Base-by-base conservation (phyloP, 495 filamentous ascomycete species). In the Aspergillus hancockii region DNA sequence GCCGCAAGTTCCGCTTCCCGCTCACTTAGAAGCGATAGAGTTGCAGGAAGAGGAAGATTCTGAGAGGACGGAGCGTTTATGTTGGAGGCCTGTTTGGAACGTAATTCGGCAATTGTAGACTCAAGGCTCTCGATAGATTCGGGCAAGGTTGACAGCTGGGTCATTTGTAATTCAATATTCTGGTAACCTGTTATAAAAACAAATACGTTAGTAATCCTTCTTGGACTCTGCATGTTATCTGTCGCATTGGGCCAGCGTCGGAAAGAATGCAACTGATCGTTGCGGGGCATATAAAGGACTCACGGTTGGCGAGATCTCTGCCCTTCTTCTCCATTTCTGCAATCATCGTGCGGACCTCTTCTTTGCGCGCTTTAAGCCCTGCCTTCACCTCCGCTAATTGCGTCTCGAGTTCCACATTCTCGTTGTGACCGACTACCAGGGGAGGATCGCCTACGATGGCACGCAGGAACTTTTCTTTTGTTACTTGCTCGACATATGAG, bases 391-490 rank as follows among this genome's bases (percentile, higher is more conserved):
- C 82, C 5, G 79, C 78, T 28, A 97, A 81, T 58, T 84, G 72
- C 45, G 78, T 81, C 69, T 96, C 93, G 31, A 97, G 78, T 54
- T 89, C 88, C 18, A 88, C 81, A 70, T 96, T 97, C 61, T 97
- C 92, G 63, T 87, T 81, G 45, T 88, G 83, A 16, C 88, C 88
- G 56, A 96, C 88, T 41, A 97, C 86, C 14, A 91, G 79, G 1
- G 92, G 93, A 36, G 92, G 90, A 55, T 97, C 91, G 63, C 89
- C 90, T 18, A 93, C 91, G 76, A 97, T 97, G 60, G 91, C 90
- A 76, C 95, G 94, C 56, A 97, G 83, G 65, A 88, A 85, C 73
- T 97, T 94, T 63, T 98, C 93, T 80, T 97, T 97, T 70, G 88
- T 95, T 70, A 97, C 95, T 87, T 95, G 77, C 58, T 76, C 71